phyloP scores from a whole-genome alignment of 2,329 filamentous ascomycete species.

The Fusarium chaquense region DNA sequence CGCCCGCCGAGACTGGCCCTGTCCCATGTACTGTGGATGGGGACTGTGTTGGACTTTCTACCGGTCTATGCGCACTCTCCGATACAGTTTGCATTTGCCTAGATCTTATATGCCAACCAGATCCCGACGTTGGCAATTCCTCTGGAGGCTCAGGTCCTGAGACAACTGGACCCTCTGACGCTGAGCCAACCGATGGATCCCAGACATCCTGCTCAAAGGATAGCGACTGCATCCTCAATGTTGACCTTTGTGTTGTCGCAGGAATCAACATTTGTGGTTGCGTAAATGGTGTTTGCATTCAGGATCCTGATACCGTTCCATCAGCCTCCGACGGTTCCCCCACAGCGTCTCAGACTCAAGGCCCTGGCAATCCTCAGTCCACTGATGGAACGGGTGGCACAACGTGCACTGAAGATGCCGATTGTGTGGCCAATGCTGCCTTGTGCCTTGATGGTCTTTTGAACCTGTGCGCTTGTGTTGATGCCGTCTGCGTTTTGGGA shows the following conservation, averaged over 20 bases:
- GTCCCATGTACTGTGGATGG: conserved; percentile 7
- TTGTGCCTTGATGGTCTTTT: conserved; percentile 4
- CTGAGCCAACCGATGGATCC: neutral
- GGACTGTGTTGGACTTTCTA: conserved; percentile 9
- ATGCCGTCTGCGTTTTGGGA: conserved; percentile 2
- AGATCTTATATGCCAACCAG: conserved; percentile 9
- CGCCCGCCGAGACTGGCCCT: neutral
- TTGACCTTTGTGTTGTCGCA: conserved; percentile 4
- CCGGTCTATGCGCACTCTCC: conserved; percentile 3
- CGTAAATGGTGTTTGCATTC: conserved; percentile 5
- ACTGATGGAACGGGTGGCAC: neutral
- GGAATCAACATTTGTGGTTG: conserved; percentile 24
- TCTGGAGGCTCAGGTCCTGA: neutral
- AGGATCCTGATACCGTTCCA: neutral
- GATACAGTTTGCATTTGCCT: conserved; percentile 10
- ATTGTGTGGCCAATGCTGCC: conserved; percentile 6
- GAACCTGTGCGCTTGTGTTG: conserved; percentile 19
- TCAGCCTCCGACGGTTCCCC: neutral
- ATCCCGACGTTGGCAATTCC: neutral
- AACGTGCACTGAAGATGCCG: neutral
- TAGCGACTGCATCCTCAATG: conserved; percentile 10
- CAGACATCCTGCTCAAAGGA: conserved; percentile 13
- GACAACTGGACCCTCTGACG: neutral
- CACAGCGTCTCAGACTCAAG: neutral
- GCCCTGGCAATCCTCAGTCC: neutral